Percentiles rank a stretch among this genome's conserved stretches.
Evolutionary conservation across 2,329 filamentous ascomycete genomes (phyloP).

Genomic region (Teratosphaeria pseudoeucalypti): DNA sequence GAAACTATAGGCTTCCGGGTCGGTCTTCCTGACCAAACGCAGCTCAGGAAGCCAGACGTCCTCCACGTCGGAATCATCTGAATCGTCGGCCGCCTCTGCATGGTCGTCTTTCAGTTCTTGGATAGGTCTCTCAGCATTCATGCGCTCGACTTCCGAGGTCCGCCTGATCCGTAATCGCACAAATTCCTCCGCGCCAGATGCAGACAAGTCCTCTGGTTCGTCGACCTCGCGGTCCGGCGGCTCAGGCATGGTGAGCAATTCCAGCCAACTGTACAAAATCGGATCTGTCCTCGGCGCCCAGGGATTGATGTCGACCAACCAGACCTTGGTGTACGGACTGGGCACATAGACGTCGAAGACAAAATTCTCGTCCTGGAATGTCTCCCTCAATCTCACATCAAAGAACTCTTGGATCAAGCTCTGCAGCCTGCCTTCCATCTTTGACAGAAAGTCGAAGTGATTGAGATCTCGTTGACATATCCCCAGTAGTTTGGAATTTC

Average conservation of each 20-base stretch:
- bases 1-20: slow-evolving; percentile 82
- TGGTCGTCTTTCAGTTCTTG: slow-evolving; percentile 2
- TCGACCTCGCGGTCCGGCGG: slow-evolving; percentile 23
- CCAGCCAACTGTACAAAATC: slow-evolving; percentile 79
- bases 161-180: slow-evolving; percentile 14
- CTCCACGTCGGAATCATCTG: slow-evolving; percentile 31
- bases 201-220: background rate
- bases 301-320: slow-evolving; percentile 88
- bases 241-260: slow-evolving; percentile 65
- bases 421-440: slow-evolving; percentile 55
- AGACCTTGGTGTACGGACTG: slow-evolving; percentile 60
- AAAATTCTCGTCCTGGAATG: slow-evolving; percentile 76
- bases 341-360: slow-evolving; percentile 90
- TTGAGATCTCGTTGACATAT: slow-evolving; percentile 86
- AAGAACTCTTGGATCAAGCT: slow-evolving; percentile 69
- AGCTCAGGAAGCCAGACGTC: slow-evolving; percentile 59
- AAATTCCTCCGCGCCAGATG: slow-evolving; percentile 8
- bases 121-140: background rate
- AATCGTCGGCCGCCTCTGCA: slow-evolving; percentile 33
- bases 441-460: slow-evolving; percentile 72
- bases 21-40: slow-evolving; percentile 68
- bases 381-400: slow-evolving; percentile 57
- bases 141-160: background rate
- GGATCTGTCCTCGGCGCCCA: slow-evolving; percentile 88
- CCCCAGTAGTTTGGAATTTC: slow-evolving; percentile 66